Base-by-base conservation (phyloP, 495 filamentous ascomycete species). In the Aspergillus ellipticus region DNA sequence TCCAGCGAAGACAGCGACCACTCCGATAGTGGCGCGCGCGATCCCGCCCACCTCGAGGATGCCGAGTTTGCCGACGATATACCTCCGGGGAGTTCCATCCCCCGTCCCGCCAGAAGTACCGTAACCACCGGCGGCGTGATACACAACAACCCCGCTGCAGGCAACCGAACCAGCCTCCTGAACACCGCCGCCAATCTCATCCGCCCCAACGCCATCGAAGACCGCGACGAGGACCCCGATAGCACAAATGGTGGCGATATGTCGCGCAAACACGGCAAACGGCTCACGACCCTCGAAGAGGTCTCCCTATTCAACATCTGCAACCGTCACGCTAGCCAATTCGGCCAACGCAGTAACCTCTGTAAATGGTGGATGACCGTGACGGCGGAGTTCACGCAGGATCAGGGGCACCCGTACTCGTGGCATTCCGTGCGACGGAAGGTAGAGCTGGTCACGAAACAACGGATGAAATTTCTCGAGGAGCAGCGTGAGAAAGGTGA, bases 371-470 rank as follows among this genome's bases (percentile, higher is more conserved):
- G 75, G 75, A 70, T 67, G 55, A 71, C 62, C 5, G 62, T 78
- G 16, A 70, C 75, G 11, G 58, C 58, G 22, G 74, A 76, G 45
- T 78, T 78, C 53, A 72, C 68, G 6, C 60, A 56, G 22, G 64
- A 67, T 17, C 68, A 74, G 43, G 73, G 73, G 20, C 68, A 73
- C 37, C 70, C 72, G 9, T 78, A 78, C 58, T 74, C 70, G 15
- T 78, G 75, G 75, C 74, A 78, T 19, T 76, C 74, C 15, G 75
- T 78, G 15, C 75, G 75, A 6, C 65, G 75, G 24, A 78, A 76
- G 57, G 75, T 78, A 2, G 75, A 78, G 54, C 42, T 72, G 20
- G 70, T 75, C 6, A 76, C 75, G 28, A 78, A 74, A 41, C 72
- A 74, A 60, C 65, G 75, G 9, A 70, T 74, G 56, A 72, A 76